Conservation (phyloP, 805 yeast genomes). For the Saturnispora kantuleensis region DNA sequence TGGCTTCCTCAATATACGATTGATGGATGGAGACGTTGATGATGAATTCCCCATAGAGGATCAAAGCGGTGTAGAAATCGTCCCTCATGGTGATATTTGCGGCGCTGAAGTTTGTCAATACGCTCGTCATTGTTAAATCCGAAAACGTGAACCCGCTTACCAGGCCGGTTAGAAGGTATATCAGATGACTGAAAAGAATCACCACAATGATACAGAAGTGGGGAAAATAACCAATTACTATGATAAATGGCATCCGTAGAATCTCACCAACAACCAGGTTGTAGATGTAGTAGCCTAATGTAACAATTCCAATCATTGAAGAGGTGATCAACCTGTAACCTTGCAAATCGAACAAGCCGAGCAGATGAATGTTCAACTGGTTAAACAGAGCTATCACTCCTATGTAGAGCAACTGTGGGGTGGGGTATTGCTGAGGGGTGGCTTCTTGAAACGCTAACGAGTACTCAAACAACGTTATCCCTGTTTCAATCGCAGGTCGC, state of each 20-base stretch:
- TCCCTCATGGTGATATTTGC: conserved; percentile 38
- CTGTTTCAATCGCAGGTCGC: conserved; percentile 52
- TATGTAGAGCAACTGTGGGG: conserved; percentile 41
- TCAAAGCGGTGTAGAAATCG: conserved; percentile 56
- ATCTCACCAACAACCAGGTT: conserved; percentile 33
- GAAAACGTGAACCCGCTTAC: conserved; percentile 36
- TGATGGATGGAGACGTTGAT: conserved; percentile 59
- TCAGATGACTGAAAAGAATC: conserved; percentile 39
- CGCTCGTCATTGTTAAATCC: conserved; percentile 23
- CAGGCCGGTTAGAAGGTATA: conserved; percentile 50
- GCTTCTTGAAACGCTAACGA: conserved; percentile 70
- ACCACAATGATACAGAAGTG: conserved; percentile 47
- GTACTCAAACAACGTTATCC: conserved; percentile 65
- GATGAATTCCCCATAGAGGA: conserved; percentile 52
- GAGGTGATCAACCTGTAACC: conserved; percentile 56
- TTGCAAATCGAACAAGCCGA: conserved; percentile 45
- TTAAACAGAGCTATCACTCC: conserved; percentile 48
- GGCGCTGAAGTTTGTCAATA: conserved; percentile 21
- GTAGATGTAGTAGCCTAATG: conserved; percentile 38
- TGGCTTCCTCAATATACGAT: conserved; percentile 52
- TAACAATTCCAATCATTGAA: conserved; percentile 43
- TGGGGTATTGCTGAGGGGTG: conserved; percentile 40
- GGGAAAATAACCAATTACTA: conserved; percentile 54
- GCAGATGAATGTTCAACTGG: conserved; percentile 52
- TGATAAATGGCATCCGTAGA: conserved; percentile 42